A percentile compares a stretch with the other conserved stretches of the same genome.
Evolutionary conservation across 106 monocot species (phyloP).

Genomic region (Acanthochlamys bracteata): DNA sequence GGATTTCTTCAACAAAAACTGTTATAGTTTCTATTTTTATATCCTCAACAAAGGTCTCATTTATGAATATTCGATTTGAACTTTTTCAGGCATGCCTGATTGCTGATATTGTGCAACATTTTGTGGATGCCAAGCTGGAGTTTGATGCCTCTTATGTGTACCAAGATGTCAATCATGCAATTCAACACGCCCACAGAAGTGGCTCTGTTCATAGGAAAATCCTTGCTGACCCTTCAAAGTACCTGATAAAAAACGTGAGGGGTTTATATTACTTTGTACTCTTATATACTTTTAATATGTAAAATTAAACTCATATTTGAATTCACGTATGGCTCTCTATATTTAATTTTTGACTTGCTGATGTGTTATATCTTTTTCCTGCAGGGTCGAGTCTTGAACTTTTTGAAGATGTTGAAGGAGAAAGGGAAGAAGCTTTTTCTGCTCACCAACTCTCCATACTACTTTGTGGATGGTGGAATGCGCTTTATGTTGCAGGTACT

Average conservation of each 20-base stretch:
- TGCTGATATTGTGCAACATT: conserved; percentile 92
- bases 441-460: conserved; percentile 91
- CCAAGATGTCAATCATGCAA: conserved; percentile 88
- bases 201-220: conserved; percentile 68
- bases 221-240: conserved; percentile 79
- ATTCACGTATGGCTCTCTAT: too few relatives aligned
- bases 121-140: conserved; percentile 82
- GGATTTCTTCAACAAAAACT: too few relatives aligned
- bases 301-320: too few relatives aligned
- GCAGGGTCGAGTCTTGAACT: conserved; percentile 52
- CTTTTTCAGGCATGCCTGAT: conserved; percentile 79
- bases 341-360: not conserved
- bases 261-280: not conserved
- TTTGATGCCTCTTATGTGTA: conserved; percentile 94
- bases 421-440: conserved; percentile 92
- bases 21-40: not conserved
- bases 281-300: too few relatives aligned
- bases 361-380: not conserved
- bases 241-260: conserved; percentile 81
- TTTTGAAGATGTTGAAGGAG: conserved; percentile 69
- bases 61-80: conserved; percentile 5
- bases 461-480: conserved; percentile 98
- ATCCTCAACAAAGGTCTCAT: not conserved
- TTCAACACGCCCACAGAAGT: conserved; percentile 80
- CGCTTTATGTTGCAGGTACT: conserved; percentile 74